Evolutionary conservation across 2,329 filamentous ascomycete species (phyloP), one percentile per base, ranked within the genome.

Genomic region (Mariannaea sp.): DNA sequence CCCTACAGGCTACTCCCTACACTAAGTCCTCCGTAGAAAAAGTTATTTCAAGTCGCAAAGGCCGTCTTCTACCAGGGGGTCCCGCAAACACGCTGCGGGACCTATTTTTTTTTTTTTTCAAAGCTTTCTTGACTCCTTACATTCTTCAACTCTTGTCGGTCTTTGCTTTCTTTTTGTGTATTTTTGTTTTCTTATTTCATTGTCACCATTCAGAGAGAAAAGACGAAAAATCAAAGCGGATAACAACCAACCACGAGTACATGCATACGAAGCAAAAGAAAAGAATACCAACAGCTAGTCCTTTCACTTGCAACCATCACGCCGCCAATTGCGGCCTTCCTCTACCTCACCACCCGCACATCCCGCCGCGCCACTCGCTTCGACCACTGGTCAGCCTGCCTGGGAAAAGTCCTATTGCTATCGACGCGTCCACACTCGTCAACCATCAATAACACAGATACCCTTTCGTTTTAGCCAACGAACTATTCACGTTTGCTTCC

Each of bases 71-170:
- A 57, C 57, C 59, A 50, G 50, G 50, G 52, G 4, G 35, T 52
- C 55, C 61, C 61, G 57, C 52, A 52, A 50, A 58, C 22, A 53
- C 56, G 53, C 57, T 58, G 53, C 50, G 49, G 43, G 44, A 49
- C 33, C 45, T 53, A 46, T 42, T 35, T 22, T 49, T 52, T 44
- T 36, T 50, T 40, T 45, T 42, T 43, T 44, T 43, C 39, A n/a
- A n/a, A n/a, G 49, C 44, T 42, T 48, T 36, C 30, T 48, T 40
- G 29, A 27, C 39, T 27, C 20, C 8, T 30, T 13, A 42, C 30
- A 19, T 33, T 42, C 7, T 33, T 36, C 24, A 33, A 49, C 27
- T 39, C 38, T 19, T 54, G 44, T 44, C 56, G 39, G 22, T 46
- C 33, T n/a, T 43, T 20, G 27, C 55, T 42, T 42, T 20, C 5